Evolutionary conservation across 1,284 basidiomycete genomes (phyloP), one percentile per base, ranked within the genome.

Genomic region (Cryptococcus jaspeensis): DNA sequence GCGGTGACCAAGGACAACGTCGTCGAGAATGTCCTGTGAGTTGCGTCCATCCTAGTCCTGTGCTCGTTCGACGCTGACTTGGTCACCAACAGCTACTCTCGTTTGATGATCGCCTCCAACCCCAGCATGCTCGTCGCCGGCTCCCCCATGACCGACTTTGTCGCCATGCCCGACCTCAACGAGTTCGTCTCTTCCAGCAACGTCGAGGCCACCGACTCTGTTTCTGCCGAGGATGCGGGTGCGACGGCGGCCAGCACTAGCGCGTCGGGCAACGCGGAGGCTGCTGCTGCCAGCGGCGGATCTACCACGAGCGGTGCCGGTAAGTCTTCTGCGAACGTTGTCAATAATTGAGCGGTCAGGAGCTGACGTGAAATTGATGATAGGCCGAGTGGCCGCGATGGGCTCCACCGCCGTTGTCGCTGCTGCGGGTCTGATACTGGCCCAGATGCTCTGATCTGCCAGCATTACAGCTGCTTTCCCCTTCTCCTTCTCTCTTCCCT

Each of bases 21-120:
- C 41, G 58, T 69, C 22, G 62, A 66, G 58, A 69, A 69, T 38
- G 50, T 62, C 53, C 40, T 68, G 62, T 67, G 41, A 51, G 63
- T 64, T 12, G 18, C 23, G 5, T 25, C 20, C 18, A 13, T 18
- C 28, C 25, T 43, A 0, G n/a, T 39, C 22, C 37, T 20, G 9
- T 52, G 36, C 3, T 40, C 35, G 8, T 3, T 9, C 28, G 11
- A 40, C 23, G 28, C 40, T 43, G 41, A 44, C 1, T 1, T 18
- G 3, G 37, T 2, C 36, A 23, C 28, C 48, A 22, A 8, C 39
- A 65, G 63, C 48, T 67, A 67, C 58, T 55, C 63, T 28, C 65
- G 65, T 28, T 58, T 65, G 47, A 63, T 65, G 63, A 47, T 65
- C 28, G 51, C 65, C 22, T 55, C 52, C 56, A 65, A 67, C 56